Percentiles rank a stretch among this genome's conserved stretches.
These are phyloP conservation scores for Pseudofabraea citricarpa DNA, from an alignment of 2,329 filamentous ascomycete genomes.

Conservation along the genomic window DNA sequence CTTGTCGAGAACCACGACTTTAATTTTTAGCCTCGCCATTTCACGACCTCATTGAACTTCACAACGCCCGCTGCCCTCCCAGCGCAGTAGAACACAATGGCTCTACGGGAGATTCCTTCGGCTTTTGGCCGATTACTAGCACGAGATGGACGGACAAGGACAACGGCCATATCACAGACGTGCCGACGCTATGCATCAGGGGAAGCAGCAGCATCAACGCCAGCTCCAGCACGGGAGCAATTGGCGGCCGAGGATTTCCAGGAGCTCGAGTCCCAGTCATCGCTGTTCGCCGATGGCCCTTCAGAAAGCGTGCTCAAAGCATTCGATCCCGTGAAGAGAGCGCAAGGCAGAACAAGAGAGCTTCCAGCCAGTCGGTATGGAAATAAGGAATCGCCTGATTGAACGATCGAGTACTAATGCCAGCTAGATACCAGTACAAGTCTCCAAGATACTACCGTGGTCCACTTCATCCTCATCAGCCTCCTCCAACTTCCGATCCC, in stretches of 20 bases:
- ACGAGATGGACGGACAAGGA: slow-evolving; percentile 16
- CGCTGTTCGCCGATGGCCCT: slow-evolving; percentile 30
- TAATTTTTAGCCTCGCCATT: slow-evolving; percentile 2
- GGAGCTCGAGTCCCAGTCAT: slow-evolving; percentile 42
- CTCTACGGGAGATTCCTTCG: slow-evolving; percentile 25
- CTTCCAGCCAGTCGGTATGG: slow-evolving; percentile 35
- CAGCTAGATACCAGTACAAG: slow-evolving; percentile 81
- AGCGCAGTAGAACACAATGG: slow-evolving; percentile 18
- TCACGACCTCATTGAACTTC: slow-evolving; percentile 6
- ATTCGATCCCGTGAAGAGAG: slow-evolving; percentile 44
- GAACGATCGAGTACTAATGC: slow-evolving; percentile 6
- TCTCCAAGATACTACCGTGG: slow-evolving; percentile 93
- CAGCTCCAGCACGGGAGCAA: slow-evolving; percentile 11
- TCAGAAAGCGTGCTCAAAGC: slow-evolving; percentile 30
- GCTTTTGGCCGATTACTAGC: slow-evolving; percentile 20
- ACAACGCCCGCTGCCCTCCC: slow-evolving; percentile 4
- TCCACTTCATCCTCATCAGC: slow-evolving; percentile 87
- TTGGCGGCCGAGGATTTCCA: slow-evolving; percentile 22
- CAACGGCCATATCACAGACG: slow-evolving; percentile 8
- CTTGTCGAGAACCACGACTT: no score
- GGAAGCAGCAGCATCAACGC: slow-evolving; percentile 16
- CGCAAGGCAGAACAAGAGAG: slow-evolving; percentile 32
- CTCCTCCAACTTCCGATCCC: slow-evolving; percentile 80
- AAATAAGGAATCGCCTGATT: neutral
- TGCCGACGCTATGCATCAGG: slow-evolving; percentile 23